These are phyloP conservation scores for Camellia japonica DNA, from an alignment of 148 eudicot species.

Conservation along the genomic window DNA sequence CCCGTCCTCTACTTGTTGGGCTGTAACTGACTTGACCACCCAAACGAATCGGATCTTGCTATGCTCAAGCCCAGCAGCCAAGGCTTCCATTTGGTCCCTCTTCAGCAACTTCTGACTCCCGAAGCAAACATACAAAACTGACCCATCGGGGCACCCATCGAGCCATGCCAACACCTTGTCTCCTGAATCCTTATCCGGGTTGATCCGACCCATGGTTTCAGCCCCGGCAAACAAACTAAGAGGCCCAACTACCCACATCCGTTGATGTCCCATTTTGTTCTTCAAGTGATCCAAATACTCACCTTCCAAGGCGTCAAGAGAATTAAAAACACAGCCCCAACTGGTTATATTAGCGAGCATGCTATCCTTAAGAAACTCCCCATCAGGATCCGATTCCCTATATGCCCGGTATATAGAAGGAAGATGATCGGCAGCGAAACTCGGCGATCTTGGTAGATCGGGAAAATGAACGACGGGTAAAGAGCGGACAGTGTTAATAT, in stretches of 20 bases:
- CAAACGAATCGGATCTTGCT: conserved; percentile 46
- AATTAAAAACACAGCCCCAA: conserved; percentile 45
- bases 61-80: conserved; percentile 48
- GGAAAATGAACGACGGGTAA: conserved; percentile 19
- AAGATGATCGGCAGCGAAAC: conserved; percentile 32
- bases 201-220: conserved; percentile 15
- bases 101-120: conserved; percentile 61
- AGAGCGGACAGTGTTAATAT: conserved; percentile 13
- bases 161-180: conserved; percentile 45
- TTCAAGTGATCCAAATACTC: conserved; percentile 38
- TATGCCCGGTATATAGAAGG: conserved; percentile 41
- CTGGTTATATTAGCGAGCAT: conserved; percentile 40
- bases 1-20: conserved; percentile 27
- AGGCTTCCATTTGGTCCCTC: conserved; percentile 49
- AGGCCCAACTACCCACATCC: conserved; percentile 52
- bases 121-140: conserved; percentile 63
- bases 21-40: conserved; percentile 38
- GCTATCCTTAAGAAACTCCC: conserved; percentile 17
- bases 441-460: conserved; percentile 44
- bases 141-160: conserved; percentile 45
- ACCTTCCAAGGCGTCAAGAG: conserved; percentile 42
- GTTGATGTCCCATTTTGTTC: conserved; percentile 23
- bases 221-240: conserved; percentile 25
- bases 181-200: conserved; percentile 4
- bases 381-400: conserved; percentile 31